Base-by-base conservation (phyloP, 192 early-diverging fungal genomes). In the Coemansia sp. region DNA sequence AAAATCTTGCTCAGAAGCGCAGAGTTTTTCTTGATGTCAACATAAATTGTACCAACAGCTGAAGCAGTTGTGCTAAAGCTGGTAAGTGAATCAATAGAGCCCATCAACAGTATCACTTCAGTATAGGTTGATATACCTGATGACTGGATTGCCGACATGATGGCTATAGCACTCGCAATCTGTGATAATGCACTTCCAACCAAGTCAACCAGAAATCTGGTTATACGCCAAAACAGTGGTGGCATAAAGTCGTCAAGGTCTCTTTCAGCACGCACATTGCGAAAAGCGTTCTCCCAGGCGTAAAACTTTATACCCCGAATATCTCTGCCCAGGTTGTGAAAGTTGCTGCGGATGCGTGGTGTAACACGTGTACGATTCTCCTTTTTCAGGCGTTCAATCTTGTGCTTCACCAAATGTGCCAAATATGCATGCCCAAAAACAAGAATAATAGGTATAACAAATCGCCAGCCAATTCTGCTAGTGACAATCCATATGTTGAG, bases 251-350 rank as follows among this genome's bases (percentile, higher is more conserved):
- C 27, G 19, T 58, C 52, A 10, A 52, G 29, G 17, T 79, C 70
- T n/a, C 56, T 14, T 2, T 48, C 12, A 15, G 4, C 10, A 4
- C 14, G 50, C 3, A 51, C 52, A 23, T 24, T 54, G 37, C 25
- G 66, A 19, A 71, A 69, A 12, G 61, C 78, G 1, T 75, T 51
- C 52, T 84, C 83, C 84, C 84, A 89, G 12, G 84, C 85, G 56
- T 86, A 89, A 51, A 85, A 85, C 66, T 89, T 90, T 66, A 90
- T 84, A 12, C 84, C 76, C 19, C 83, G 82, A 22, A 88, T 85
- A 5, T 84, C 75, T n/a, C 76, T 66, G 8, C 88, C 27, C 37
- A 72, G 17, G 2, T 10, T 8, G 14, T 38, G 45, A 35, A 63
- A 63, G 14, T 56, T n/a, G 2, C 60, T 22, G 10, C 45, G 56